phyloP scores from a whole-genome alignment of 108 stramenopile genomes.

The Skeletonema marinoi region DNA sequence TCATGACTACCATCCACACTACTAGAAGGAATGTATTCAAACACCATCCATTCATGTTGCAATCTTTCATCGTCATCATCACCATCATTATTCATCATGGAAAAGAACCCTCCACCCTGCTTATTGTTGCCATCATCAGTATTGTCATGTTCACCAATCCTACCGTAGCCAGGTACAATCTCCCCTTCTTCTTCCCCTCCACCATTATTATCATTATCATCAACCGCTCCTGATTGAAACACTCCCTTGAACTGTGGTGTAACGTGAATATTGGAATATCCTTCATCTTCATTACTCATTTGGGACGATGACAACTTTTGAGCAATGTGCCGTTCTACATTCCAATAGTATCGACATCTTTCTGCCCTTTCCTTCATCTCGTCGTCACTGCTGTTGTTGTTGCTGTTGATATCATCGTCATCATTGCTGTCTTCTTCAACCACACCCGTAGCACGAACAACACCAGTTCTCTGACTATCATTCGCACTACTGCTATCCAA shows the following conservation, averaged over 20 bases:
- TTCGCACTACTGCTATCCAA: neutral
- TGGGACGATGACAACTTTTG: conserved; percentile 40
- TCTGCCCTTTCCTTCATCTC: conserved; percentile 17
- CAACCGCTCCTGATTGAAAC: neutral
- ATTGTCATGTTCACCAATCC: neutral
- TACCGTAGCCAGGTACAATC: conserved; percentile 16
- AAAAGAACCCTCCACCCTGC: too few species aligned
- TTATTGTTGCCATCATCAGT: neutral
- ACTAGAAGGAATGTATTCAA: conserved; percentile 45
- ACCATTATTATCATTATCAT: conserved; percentile 15
- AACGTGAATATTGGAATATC: neutral
- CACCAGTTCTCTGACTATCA: neutral
- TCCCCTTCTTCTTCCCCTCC: too few species aligned
- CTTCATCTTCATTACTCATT: conserved; percentile 11
- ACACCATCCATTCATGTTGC: conserved; percentile 76
- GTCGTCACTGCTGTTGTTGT: neutral
- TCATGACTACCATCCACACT: conserved; percentile 7
- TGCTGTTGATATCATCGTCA: neutral
- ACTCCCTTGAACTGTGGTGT: conserved; percentile 44
- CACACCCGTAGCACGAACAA: neutral
- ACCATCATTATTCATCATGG: neutral
- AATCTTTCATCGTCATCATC: neutral
- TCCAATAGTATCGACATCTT: conserved; percentile 72
- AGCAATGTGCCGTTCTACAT: conserved; percentile 75
- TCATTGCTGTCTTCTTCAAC: neutral